Evolutionary conservation across 306 rosid species (phyloP), one percentile per base, ranked within the genome.

Genomic region (Pterocarpus macrocarpus): DNA sequence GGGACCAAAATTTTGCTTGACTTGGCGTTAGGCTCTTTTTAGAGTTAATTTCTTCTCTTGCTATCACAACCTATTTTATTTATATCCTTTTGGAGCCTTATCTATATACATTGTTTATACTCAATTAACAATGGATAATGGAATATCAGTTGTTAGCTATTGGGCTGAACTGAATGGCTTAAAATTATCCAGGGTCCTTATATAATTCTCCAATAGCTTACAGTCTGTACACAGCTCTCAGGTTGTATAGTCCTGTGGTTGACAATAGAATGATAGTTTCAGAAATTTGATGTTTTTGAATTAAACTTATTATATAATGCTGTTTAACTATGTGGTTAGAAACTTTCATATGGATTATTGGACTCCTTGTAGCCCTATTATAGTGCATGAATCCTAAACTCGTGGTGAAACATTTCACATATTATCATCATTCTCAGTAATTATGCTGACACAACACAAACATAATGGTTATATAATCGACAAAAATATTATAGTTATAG

Each of bases 41-140:
- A 7, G 41, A 33, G 43, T 70, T 32, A 28, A n/a, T 38, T 67
- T 63, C 34, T 70, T 41, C 53, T 76, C 61, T 50, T 61, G 72
- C 58, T 68, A 47, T 75, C 35, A 15, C 32, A 59, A 28, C 50
- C 16, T n/a, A n/a, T 50, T 62, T 59, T 16, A 35, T 69, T 4
- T 49, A 32, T 45, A 38, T 76, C 73, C 33, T 52, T 52, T 76
- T 69, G 28, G 63, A 32, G 68, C 43, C 35, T 36, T 15, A 4
- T 64, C 3, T 44, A 38, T 64, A 44, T 33, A 12, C 49, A 17
- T 17, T 45, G 43, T 12, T 33, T 65, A 6, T 67, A 67, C 32
- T 45, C 41, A 49, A 68, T 69, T 82, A 75, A 49, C 39, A 39
- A 38, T 28, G 50, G 41, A 82, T 76, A 69, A 76, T 78, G 57